phyloP scores from a whole-genome alignment of 139 green algal genomes.

The Chlorella sp. region DNA sequence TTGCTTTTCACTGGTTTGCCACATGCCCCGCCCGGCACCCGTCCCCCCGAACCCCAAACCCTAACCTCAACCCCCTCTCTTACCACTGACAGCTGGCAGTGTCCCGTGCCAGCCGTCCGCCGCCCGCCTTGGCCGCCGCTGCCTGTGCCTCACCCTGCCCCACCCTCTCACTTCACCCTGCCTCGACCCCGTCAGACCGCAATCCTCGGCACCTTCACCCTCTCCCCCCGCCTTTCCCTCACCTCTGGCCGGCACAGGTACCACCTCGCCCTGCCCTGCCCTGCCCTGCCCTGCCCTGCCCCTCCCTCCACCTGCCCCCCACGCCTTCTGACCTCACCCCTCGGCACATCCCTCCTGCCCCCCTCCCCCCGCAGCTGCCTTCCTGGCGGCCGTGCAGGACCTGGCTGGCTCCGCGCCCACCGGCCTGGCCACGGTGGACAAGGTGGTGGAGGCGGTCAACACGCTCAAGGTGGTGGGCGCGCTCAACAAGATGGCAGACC shows the following conservation, averaged over 20 bases:
- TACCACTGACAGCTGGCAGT: not conserved
- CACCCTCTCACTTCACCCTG: not conserved
- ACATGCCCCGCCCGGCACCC: no score
- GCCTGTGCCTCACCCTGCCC: no score
- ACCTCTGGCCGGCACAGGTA: no score
- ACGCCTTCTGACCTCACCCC: not conserved
- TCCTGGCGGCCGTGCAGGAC: constrained; percentile 55
- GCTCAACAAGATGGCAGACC: constrained; percentile 55
- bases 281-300: no score
- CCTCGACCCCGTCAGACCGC: not conserved
- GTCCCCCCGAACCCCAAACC: no score
- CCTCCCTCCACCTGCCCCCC: no score
- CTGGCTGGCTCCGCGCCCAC: constrained; percentile 28
- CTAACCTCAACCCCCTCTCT: no score
- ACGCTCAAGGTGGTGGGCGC: constrained; percentile 46
- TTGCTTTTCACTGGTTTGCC: no score
- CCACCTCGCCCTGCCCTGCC: not conserved
- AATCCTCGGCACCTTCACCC: no score
- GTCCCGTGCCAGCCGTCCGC: no score
- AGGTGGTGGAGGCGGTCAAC: not conserved
- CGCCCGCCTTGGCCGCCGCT: no score
- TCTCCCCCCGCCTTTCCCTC: no score
- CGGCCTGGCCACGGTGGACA: constrained; percentile 48
- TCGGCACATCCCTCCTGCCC: not conserved
- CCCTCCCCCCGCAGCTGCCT: constrained; percentile 40